phyloP scores from a whole-genome alignment of 2,329 filamentous ascomycete species.

The Alternaria novae-zelandiae region DNA sequence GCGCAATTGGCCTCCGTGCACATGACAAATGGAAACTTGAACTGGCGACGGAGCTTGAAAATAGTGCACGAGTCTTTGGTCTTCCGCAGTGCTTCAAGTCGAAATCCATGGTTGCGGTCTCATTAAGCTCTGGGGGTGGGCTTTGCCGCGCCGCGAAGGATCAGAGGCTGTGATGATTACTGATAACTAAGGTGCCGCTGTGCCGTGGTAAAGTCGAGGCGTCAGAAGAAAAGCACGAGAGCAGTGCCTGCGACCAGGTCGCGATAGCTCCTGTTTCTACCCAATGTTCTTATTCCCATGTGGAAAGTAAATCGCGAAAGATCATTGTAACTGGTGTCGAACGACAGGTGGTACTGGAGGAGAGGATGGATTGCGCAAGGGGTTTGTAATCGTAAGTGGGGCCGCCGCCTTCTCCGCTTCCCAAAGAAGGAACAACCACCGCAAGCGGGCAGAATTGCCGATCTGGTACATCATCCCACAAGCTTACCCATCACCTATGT shows the following conservation, averaged over 20 bases:
- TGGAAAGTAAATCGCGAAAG: background rate
- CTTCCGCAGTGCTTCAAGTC: background rate
- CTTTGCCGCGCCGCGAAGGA: background rate
- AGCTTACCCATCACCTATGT: background rate
- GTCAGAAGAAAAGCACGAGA: background rate
- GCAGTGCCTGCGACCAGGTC: background rate
- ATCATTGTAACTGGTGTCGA: background rate
- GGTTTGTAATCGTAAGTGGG: background rate
- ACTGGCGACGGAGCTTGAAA: no score
- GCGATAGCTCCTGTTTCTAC: background rate
- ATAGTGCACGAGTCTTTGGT: background rate
- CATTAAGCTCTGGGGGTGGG: background rate
- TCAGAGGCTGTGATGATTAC: background rate
- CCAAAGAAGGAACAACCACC: background rate
- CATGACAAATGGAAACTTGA: no score
- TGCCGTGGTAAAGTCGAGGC: background rate
- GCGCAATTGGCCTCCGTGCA: no score
- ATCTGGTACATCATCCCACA: background rate
- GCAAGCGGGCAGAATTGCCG: background rate
- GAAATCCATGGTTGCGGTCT: background rate
- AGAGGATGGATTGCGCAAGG: background rate
- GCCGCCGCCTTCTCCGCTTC: background rate
- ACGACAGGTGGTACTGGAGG: background rate
- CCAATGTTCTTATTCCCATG: background rate
- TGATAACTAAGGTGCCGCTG: background rate